A percentile compares a stretch with the other conserved stretches of the same genome.
These are phyloP conservation scores for Circinella umbellata DNA, from an alignment of 371 early-diverging fungal genomes.

Conservation along the genomic window DNA sequence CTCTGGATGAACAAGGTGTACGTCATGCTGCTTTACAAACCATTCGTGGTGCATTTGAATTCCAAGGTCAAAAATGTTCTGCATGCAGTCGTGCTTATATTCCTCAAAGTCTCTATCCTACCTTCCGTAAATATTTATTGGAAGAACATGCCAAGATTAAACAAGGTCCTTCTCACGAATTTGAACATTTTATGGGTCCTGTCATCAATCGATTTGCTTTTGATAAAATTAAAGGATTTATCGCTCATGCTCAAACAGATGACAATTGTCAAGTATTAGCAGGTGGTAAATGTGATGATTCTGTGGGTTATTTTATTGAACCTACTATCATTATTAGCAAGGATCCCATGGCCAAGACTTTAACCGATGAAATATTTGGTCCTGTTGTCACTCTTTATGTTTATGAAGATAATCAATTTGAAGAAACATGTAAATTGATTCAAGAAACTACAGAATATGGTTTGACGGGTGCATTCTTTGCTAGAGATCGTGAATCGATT, in stretches of 20 bases:
- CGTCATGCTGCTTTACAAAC: slow-evolving; percentile 73
- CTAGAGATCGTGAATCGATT: slow-evolving; percentile 84
- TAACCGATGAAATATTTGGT: slow-evolving; percentile 97
- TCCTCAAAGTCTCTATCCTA: slow-evolving; percentile 82
- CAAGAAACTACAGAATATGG: slow-evolving; percentile 87
- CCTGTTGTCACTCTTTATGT: slow-evolving; percentile 95
- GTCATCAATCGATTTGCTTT: slow-evolving; percentile 92
- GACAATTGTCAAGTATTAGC: slow-evolving; percentile 75
- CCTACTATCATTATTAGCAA: slow-evolving; percentile 93
- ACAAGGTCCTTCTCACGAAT: slow-evolving; percentile 84
- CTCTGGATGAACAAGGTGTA: slow-evolving; percentile 68
- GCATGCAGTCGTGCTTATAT: slow-evolving; percentile 92
- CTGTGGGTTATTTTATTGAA: slow-evolving; percentile 88
- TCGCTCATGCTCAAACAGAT: slow-evolving; percentile 75
- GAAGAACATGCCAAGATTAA: slow-evolving; percentile 78
- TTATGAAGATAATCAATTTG: slow-evolving; percentile 86
- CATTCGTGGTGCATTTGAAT: slow-evolving; percentile 95
- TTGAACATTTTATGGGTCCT: slow-evolving; percentile 78
- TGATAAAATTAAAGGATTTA: slow-evolving; percentile 90
- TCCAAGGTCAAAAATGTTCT: slow-evolving; percentile 97
- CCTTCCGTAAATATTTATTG: slow-evolving; percentile 73
- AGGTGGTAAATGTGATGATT: slow-evolving; percentile 85
- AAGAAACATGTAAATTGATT: slow-evolving; percentile 74
- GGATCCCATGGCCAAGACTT: slow-evolving; percentile 83
- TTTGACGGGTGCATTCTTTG: slow-evolving; percentile 91